Evolutionary conservation across 1,284 basidiomycete genomes (phyloP).

Genomic region (Leccinum fallax): DNA sequence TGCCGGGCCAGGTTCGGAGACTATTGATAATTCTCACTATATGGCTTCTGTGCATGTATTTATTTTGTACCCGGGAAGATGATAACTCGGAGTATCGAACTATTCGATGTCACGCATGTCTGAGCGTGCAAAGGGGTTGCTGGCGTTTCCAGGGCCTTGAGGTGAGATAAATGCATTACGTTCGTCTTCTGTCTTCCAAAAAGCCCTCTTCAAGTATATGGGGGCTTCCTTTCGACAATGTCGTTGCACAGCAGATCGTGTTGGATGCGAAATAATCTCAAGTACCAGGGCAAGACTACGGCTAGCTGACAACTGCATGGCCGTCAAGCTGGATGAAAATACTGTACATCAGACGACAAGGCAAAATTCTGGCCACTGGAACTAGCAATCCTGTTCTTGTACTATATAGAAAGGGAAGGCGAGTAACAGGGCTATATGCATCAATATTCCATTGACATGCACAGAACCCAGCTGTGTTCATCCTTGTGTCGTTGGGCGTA

Average conservation of each 20-base stretch:
- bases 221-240: not conserved
- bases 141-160: not conserved
- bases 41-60: not conserved
- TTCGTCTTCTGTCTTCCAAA: not conserved
- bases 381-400: not conserved
- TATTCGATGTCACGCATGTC: not conserved
- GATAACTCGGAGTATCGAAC: not conserved
- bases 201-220: not conserved
- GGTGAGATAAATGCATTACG: not conserved
- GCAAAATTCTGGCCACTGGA: not conserved
- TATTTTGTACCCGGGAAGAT: conserved; percentile 9
- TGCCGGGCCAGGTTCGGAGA: conserved; percentile 37
- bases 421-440: not conserved
- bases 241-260: not conserved
- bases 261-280: not conserved
- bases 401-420: not conserved
- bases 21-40: conserved; percentile 20
- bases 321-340: not conserved
- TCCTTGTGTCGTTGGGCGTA: conserved; percentile 17
- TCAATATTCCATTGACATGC: not conserved
- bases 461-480: not conserved
- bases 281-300: not conserved
- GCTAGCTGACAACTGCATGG: not conserved
- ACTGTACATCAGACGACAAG: not conserved
- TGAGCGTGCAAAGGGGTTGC: not conserved